A percentile compares a stretch with the other conserved stretches of the same genome.
Evolutionary conservation across 805 yeast genomes (phyloP).

Genomic region (Sugiyamaella lignohabitans): DNA sequence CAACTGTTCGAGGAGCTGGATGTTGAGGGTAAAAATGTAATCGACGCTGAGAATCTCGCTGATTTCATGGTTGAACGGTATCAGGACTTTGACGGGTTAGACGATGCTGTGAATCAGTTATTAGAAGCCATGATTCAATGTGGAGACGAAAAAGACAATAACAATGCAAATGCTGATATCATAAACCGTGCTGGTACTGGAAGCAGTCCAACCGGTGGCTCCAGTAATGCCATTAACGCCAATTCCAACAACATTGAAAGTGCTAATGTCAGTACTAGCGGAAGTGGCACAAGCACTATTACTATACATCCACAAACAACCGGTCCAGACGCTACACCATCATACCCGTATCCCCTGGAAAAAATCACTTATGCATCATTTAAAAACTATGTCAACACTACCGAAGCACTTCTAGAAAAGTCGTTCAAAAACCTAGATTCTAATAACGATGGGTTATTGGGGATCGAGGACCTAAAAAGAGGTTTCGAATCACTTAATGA

Average conservation of each 20-base stretch:
- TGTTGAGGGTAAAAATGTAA: constrained; percentile 21
- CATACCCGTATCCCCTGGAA: constrained; percentile 21
- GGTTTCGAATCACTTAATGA: constrained; percentile 48
- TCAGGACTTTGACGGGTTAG: constrained; percentile 36
- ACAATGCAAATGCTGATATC: no score
- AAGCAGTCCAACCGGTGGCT: neutral
- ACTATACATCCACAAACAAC: no score
- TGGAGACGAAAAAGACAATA: no score
- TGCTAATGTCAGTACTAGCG: neutral
- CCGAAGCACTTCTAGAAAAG: constrained; percentile 62
- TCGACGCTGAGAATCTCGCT: constrained; percentile 34
- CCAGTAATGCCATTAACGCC: no score
- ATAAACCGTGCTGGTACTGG: no score
- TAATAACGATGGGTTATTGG: constrained; percentile 67
- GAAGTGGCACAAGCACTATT: neutral
- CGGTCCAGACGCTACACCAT: no score
- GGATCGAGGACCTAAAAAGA: constrained; percentile 54
- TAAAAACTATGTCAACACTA: constrained; percentile 52
- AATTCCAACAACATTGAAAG: no score
- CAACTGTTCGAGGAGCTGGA: neutral
- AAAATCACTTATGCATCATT: constrained; percentile 50
- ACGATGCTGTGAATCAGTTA: constrained; percentile 51
- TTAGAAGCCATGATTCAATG: constrained; percentile 47
- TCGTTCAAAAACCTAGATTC: constrained; percentile 66
- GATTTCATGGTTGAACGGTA: constrained; percentile 14